A percentile compares a stretch with the other conserved stretches of the same genome.
phyloP scores from a whole-genome alignment of 768 basidiomycete species.

The Leccinum uliginosum region DNA sequence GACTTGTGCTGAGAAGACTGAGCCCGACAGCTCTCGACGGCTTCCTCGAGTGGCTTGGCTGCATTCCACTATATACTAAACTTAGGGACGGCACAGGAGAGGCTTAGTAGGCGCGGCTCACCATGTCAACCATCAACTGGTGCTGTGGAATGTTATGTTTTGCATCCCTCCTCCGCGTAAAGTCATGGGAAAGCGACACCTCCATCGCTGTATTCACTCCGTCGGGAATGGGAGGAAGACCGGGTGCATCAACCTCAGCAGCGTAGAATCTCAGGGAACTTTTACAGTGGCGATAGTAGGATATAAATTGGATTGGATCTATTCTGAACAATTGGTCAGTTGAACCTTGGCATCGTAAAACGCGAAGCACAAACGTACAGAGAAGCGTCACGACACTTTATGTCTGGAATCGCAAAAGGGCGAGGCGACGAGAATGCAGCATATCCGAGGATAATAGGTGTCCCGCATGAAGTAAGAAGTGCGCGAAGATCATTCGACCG shows the following conservation, averaged over 20 bases:
- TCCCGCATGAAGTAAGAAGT: slow-evolving; percentile 14
- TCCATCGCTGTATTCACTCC: slow-evolving; percentile 22
- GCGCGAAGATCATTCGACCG: slow-evolving; percentile 17
- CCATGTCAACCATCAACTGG: slow-evolving; percentile 41
- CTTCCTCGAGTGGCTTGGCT: slow-evolving; percentile 34
- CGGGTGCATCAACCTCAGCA: slow-evolving; percentile 35
- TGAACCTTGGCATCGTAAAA: slow-evolving; percentile 1
- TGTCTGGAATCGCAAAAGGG: slow-evolving; percentile 23
- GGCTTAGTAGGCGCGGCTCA: slow-evolving; percentile 12
- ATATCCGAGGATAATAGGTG: slow-evolving; percentile 29
- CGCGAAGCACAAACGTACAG: slow-evolving; percentile 5
- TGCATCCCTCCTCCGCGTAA: slow-evolving; percentile 25
- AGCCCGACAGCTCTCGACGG: slow-evolving; percentile 10
- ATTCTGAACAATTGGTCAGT: slow-evolving; percentile 11
- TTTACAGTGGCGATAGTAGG: slow-evolving; percentile 52
- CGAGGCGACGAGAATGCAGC: slow-evolving; percentile 18
- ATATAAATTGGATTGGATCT: slow-evolving; percentile 33
- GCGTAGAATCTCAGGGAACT: slow-evolving; percentile 63
- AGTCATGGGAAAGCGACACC: slow-evolving; percentile 35
- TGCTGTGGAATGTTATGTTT: slow-evolving; percentile 12
- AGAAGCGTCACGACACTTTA: slow-evolving; percentile 29
- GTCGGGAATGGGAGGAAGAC: slow-evolving; percentile 14
- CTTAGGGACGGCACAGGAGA: neutral
- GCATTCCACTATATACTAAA: slow-evolving; percentile 39
- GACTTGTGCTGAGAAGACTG: neutral